These are phyloP conservation scores for Telopea speciosissima DNA, from an alignment of 177 flowering plant genomes.

Conservation along the genomic window DNA sequence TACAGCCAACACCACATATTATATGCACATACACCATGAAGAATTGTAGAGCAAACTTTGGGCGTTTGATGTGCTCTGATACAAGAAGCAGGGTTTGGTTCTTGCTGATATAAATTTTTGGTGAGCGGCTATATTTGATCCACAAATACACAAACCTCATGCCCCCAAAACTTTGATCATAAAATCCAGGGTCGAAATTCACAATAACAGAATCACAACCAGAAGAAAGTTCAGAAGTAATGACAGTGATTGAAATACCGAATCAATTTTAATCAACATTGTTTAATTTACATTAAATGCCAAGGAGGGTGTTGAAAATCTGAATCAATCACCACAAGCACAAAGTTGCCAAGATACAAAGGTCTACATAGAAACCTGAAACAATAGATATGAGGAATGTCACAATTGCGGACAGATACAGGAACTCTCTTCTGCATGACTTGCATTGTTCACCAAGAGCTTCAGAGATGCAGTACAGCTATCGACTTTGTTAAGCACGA, in stretches of 20 bases:
- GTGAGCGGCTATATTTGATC: too few relatives aligned
- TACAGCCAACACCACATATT: too few relatives aligned
- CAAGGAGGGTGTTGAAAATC: constrained; percentile 2
- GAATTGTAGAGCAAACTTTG: too few relatives aligned
- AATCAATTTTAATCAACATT: constrained; percentile 6
- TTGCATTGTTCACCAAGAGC: not conserved
- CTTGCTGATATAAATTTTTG: too few relatives aligned
- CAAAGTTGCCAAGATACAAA: constrained; percentile 13
- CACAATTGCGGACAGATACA: not conserved
- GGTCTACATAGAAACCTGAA: constrained; percentile 6
- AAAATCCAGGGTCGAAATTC: not conserved
- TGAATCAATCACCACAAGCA: constrained; percentile 5
- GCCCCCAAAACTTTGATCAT: not conserved
- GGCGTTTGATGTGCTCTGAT: too few relatives aligned
- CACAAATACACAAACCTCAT: too few relatives aligned
- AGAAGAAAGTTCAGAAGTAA: not conserved
- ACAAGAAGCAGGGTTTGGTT: too few relatives aligned
- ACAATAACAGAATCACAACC: not conserved
- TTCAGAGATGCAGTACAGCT: constrained; percentile 57
- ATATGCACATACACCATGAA: too few relatives aligned
- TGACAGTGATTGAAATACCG: not conserved
- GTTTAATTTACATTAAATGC: constrained; percentile 10
- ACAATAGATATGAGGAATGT: constrained; percentile 13
- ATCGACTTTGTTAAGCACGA: constrained; percentile 82
- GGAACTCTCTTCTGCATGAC: constrained; percentile 2